Evolutionary conservation across 352 stramenopile genomes (phyloP).

Genomic region (Phytophthora ramorum): DNA sequence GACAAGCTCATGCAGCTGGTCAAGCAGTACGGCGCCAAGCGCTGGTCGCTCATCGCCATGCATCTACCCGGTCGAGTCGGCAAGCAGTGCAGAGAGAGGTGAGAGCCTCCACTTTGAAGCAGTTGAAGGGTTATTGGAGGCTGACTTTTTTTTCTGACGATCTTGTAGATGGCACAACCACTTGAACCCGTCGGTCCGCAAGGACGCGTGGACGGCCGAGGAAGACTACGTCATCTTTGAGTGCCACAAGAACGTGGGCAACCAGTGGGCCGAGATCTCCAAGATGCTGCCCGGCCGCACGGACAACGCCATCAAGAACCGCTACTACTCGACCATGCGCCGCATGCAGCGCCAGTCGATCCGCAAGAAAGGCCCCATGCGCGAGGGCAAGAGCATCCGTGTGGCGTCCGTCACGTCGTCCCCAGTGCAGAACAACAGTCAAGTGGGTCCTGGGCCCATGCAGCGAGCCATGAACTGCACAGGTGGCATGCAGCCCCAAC

Average conservation of each 20-base stretch:
- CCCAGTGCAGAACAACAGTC: slow-evolving; percentile 32
- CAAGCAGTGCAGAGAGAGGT: slow-evolving; percentile 90
- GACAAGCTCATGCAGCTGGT: slow-evolving; percentile 90
- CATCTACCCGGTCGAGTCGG: slow-evolving; percentile 87
- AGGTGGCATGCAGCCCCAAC: slow-evolving; percentile 20
- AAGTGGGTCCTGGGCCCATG: slow-evolving; percentile 17
- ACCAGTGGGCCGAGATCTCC: slow-evolving; percentile 93
- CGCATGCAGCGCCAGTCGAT: slow-evolving; percentile 89
- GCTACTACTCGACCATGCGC: slow-evolving; percentile 93
- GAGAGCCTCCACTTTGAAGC: background rate
- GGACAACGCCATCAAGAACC: slow-evolving; percentile 93
- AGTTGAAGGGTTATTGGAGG: background rate
- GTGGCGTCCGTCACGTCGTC: slow-evolving; percentile 67
- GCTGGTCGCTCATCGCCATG: slow-evolving; percentile 91
- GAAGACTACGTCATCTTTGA: slow-evolving; percentile 93
- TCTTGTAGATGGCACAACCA: slow-evolving; percentile 87
- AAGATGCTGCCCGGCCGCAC: slow-evolving; percentile 91
- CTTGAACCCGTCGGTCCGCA: slow-evolving; percentile 87
- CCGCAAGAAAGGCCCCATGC: slow-evolving; percentile 84
- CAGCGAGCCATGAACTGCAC: slow-evolving; percentile 26
- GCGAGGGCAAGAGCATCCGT: slow-evolving; percentile 83
- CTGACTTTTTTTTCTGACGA: background rate
- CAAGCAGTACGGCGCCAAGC: slow-evolving; percentile 89
- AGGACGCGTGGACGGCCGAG: slow-evolving; percentile 89
- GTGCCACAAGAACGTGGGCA: slow-evolving; percentile 92